phyloP scores from a whole-genome alignment of 768 basidiomycete genomes.

The Tulasnella sp. region DNA sequence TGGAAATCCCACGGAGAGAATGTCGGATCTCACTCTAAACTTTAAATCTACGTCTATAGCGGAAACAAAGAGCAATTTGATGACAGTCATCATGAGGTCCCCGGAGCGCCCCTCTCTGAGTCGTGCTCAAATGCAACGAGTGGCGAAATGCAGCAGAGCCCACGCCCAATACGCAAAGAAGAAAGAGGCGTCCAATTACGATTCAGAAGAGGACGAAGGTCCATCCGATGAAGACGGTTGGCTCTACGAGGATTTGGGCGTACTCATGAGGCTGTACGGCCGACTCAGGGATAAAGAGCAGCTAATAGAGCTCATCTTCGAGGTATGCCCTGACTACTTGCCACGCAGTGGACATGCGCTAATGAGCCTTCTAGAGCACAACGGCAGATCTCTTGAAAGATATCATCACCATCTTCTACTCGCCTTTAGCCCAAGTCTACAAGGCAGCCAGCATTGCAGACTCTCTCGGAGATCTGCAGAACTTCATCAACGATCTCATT shows the following conservation, averaged over 20 bases:
- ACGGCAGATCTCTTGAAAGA: slow-evolving; percentile 94
- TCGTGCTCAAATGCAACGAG: slow-evolving; percentile 67
- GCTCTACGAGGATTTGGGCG: slow-evolving; percentile 83
- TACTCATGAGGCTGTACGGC: slow-evolving; percentile 68
- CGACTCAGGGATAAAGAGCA: slow-evolving; percentile 81
- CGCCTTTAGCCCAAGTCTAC: slow-evolving; percentile 94
- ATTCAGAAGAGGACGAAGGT: slow-evolving; percentile 90
- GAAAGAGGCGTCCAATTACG: slow-evolving; percentile 41
- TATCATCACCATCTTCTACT: slow-evolving; percentile 97
- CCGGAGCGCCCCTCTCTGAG: slow-evolving; percentile 63
- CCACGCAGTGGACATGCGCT: neutral
- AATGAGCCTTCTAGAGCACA: slow-evolving; percentile 49
- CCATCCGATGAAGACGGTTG: slow-evolving; percentile 92
- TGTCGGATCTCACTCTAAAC: neutral
- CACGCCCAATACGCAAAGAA: slow-evolving; percentile 62
- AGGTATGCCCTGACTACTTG: slow-evolving; percentile 40
- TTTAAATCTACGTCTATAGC: slow-evolving; percentile 29
- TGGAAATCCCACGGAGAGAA: neutral
- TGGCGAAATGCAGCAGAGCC: slow-evolving; percentile 65
- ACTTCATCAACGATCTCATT: slow-evolving; percentile 90
- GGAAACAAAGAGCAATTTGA: slow-evolving; percentile 57
- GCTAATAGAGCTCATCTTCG: slow-evolving; percentile 85
- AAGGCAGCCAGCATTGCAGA: slow-evolving; percentile 95
- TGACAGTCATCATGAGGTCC: slow-evolving; percentile 70
- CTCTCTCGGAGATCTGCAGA: slow-evolving; percentile 82